Base-by-base conservation (phyloP, 2,329 filamentous ascomycete genomes). In the Ilyonectria destructans region DNA sequence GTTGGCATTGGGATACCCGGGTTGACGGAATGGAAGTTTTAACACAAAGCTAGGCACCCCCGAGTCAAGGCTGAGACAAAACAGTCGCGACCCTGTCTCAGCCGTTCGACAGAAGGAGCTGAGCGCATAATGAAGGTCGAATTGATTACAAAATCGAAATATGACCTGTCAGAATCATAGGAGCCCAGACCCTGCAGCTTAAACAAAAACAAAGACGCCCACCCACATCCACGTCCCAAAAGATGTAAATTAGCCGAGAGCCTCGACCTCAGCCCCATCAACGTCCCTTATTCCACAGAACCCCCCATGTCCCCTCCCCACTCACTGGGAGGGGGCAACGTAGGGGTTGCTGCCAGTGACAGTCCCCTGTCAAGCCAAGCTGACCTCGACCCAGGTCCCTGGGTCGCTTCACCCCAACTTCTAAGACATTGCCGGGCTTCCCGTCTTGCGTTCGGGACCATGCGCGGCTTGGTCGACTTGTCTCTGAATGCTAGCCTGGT, bases 401-500 rank as follows among this genome's bases (percentile, higher is more conserved):
- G 72, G 71, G 46, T 26, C 33, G 15, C 21, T 40, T 55, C 26
- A 26, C 26, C 17, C 26, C 37, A 35, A 21, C 17, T 21, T 55
- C 70, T 65, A 78, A 65, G 74, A 74, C 61, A 75, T 49, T 51
- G 73, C 71, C 48, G 77, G 78, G 69, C 77, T 82, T 59, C 74
- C 75, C 56, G 76, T 72, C 73, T 83, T 82, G 74, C 78, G 77
- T 26, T 79, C 79, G 23, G 73, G 75, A 26, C 73, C 74, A 69
- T 64, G 58, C 35, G 63, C 52, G 45, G 63, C 58, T 57, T 71
- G 48, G 46, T 71, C 72, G 10, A 79, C 70, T 71, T 83, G 85
- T 73, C 82, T 84, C 79, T 85, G 82, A 12, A 85, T 71, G 62
- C 83, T 78, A 58, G 82, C 75, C 72, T 87, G 83, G 67, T 83